Evolutionary conservation across 176 grass and related monocot species (phyloP).

Genomic region (Urochloa ruziziensis): DNA sequence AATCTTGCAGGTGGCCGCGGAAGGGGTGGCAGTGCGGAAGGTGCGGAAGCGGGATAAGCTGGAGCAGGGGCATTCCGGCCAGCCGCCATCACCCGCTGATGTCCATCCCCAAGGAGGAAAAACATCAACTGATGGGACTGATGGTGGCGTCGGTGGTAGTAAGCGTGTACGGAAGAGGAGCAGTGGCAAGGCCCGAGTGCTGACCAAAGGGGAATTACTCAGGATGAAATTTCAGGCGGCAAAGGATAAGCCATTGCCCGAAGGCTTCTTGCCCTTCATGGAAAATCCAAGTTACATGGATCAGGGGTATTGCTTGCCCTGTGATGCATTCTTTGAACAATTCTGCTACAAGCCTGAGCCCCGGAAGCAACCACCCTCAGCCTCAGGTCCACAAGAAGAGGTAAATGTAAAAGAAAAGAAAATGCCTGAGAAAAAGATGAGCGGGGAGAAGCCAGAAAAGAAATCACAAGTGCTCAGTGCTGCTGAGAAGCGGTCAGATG

Average conservation of each 20-base stretch:
- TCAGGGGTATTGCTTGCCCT: slow-evolving; percentile 1
- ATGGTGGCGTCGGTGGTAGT: not conserved
- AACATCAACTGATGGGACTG: not conserved
- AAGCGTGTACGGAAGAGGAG: not conserved
- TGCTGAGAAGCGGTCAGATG: not conserved
- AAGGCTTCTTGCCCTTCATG: not conserved
- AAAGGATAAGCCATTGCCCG: not conserved
- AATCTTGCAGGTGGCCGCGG: not conserved
- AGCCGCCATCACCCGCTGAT: not conserved
- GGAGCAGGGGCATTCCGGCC: not conserved
- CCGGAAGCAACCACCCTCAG: not conserved
- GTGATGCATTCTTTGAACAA: slow-evolving; percentile 30
- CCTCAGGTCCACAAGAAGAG: not conserved
- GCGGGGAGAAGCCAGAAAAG: not conserved
- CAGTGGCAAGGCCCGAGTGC: not conserved
- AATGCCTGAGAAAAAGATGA: not conserved
- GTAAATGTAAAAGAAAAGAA: not conserved
- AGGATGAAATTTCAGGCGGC: not conserved
- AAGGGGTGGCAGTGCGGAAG: not conserved
- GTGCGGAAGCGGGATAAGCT: not conserved
- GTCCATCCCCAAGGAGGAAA: not conserved
- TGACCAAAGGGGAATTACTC: not conserved
- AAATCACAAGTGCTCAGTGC: not conserved
- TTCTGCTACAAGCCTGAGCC: slow-evolving; percentile 18
- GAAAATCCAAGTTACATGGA: not conserved